Base-by-base conservation (phyloP, 192 early-diverging fungal species). In the Backusella westeae region DNA sequence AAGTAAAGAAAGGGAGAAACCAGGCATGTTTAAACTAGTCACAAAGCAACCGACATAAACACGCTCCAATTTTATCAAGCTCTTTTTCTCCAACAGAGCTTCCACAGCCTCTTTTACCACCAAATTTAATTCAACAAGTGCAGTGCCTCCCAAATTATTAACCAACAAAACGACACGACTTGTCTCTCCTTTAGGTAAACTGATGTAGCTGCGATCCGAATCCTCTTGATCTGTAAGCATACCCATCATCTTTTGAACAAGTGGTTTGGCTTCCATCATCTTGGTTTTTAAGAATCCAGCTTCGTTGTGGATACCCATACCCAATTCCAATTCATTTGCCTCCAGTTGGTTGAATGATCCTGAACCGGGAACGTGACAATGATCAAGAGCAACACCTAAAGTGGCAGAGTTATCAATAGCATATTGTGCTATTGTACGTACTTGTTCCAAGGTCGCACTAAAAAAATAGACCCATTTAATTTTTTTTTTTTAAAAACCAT, bases 241-340 rank as follows among this genome's bases (percentile, higher is more conserved):
- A 53, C 86, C 75, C 12, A 95, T 73, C 69, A 96, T 85, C 2
- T 71, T 78, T 21, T 75, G 72, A 5, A 92, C 83, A 38, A 93
- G 78, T 6, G 83, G 73, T 21, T 83, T 75, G 3, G 89, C 86
- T 12, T 89, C 73, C 42, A 81, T 78, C 14, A 91, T 73, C 7
- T 75, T 63, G 53, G 79, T 88, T 70, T 87, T 90, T 69, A 81
- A 82, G 71, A 89, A 88, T 4, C 95, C 95, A 12, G 93, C 87
- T 83, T 96, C 95, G 73, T 92, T 93, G 79, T 96, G 95, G 70
- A 96, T 96, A 67, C 93, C 93, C 87, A 93, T 91, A 4, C 95
- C 94, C 53, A 94, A 85, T 68, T 91, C 89, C 17, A 93, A 86
- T 32, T 89, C 87, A 74, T 85, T 77, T 34, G 86, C 81, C 3